Evolutionary conservation across 257 asterid species (phyloP).

Genomic region (Haberlea rhodopensis): DNA sequence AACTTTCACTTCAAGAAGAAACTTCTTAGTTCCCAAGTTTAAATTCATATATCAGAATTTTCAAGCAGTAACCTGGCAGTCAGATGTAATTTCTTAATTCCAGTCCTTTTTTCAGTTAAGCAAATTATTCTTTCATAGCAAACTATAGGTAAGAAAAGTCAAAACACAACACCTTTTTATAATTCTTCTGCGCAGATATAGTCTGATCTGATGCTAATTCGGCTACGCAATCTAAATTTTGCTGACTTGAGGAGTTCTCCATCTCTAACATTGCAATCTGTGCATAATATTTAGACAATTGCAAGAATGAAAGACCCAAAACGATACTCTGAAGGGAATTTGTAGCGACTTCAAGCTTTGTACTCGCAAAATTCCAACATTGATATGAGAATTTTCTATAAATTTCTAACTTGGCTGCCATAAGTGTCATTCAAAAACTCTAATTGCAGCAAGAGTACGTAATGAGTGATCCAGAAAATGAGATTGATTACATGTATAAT

Average conservation of each 20-base stretch:
- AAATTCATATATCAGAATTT: slow-evolving; percentile 1
- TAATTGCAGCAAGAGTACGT: background rate
- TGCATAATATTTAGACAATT: slow-evolving; percentile 20
- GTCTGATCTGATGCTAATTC: slow-evolving; percentile 68
- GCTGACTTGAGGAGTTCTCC: slow-evolving; percentile 82
- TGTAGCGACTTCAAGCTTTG: slow-evolving; percentile 11
- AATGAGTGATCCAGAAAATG: slow-evolving; percentile 14
- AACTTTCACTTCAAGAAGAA: slow-evolving; percentile 11
- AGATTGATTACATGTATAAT: background rate
- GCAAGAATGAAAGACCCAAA: slow-evolving; percentile 17
- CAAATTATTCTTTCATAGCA: slow-evolving; percentile 20
- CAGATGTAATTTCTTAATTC: background rate
- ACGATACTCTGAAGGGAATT: slow-evolving; percentile 21
- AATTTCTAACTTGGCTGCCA: background rate
- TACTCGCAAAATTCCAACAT: slow-evolving; percentile 10
- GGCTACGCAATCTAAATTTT: slow-evolving; percentile 52
- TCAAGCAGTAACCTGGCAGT: background rate
- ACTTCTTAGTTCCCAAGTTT: slow-evolving; percentile 12
- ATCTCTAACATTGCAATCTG: slow-evolving; percentile 72
- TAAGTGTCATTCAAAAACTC: slow-evolving; percentile 17
- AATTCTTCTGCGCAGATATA: slow-evolving; percentile 57
- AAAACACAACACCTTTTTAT: slow-evolving; percentile 55
- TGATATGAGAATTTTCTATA: slow-evolving; percentile 9
- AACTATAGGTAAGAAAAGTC: slow-evolving; percentile 19
- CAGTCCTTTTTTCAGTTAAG: background rate